A percentile compares a stretch with the other conserved stretches of the same genome.
phyloP scores from a whole-genome alignment of 2,329 filamentous ascomycete genomes.

The Malbranchea zuffiana region DNA sequence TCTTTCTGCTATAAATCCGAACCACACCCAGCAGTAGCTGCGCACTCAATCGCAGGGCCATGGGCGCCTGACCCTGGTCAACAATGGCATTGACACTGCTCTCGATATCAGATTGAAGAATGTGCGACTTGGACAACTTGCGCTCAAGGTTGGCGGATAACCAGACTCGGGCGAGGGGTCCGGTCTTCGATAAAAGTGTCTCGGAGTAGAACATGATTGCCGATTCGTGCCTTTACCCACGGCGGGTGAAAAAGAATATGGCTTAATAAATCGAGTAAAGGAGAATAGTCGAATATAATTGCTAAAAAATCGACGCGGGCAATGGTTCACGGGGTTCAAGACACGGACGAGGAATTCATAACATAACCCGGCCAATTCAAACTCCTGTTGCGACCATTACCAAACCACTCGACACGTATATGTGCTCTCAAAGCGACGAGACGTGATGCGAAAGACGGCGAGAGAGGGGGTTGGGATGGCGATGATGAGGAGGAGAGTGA shows the following conservation, averaged over 20 bases:
- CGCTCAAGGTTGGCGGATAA: slow-evolving; percentile 95
- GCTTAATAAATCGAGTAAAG: too few relatives aligned
- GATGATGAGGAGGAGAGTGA: not conserved
- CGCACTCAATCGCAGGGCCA: slow-evolving; percentile 86
- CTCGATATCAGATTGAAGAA: slow-evolving; percentile 86
- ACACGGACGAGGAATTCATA: too few relatives aligned
- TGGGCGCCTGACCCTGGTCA: slow-evolving; percentile 80
- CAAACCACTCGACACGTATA: too few relatives aligned
- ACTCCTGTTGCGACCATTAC: too few relatives aligned
- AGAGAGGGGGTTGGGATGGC: slow-evolving; percentile 4
- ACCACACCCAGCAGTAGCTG: slow-evolving; percentile 92
- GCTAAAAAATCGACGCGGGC: too few relatives aligned
- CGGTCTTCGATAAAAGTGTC: slow-evolving; percentile 89
- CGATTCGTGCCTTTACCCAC: too few relatives aligned
- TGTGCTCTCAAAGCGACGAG: too few relatives aligned
- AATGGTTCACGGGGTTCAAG: too few relatives aligned
- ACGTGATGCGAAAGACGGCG: too few relatives aligned
- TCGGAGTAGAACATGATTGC: slow-evolving; percentile 97
- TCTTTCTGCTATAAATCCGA: slow-evolving; percentile 94
- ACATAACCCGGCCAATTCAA: too few relatives aligned
- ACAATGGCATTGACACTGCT: slow-evolving; percentile 94
- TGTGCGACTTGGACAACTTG: slow-evolving; percentile 94
- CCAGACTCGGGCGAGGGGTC: slow-evolving; percentile 95
- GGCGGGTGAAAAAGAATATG: not conserved
- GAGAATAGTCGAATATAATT: too few relatives aligned